phyloP scores from a whole-genome alignment of 169 alveolate genomes.

The Plasmodium relictum region DNA sequence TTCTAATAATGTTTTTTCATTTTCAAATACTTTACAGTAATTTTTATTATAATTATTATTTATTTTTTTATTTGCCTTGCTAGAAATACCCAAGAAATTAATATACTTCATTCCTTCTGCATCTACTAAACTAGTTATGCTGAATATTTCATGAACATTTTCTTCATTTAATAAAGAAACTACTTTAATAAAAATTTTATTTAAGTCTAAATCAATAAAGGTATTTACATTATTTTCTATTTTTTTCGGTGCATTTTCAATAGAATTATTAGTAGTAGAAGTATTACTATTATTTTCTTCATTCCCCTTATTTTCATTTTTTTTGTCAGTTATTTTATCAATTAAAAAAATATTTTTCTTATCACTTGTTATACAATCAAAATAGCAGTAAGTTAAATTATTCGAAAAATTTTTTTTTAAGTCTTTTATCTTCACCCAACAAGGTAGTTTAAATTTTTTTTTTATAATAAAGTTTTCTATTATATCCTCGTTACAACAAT shows the following conservation, averaged over 20 bases:
- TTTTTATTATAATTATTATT: constrained; percentile 8
- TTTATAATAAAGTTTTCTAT: constrained; percentile 67
- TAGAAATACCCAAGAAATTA: constrained; percentile 41
- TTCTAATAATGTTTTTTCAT: constrained; percentile 35
- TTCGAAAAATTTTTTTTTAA: constrained; percentile 18
- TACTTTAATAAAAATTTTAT: constrained; percentile 48
- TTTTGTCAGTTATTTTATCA: constrained; percentile 19
- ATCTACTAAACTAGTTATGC: constrained; percentile 39
- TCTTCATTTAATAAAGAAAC: constrained; percentile 56
- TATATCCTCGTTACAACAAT: constrained; percentile 74
- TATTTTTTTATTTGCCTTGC: constrained; percentile 13
- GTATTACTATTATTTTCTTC: background rate
- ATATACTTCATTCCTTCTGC: constrained; percentile 43
- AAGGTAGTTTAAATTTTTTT: constrained; percentile 59
- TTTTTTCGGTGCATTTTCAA: constrained; percentile 30
- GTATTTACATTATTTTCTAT: background rate
- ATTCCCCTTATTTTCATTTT: background rate
- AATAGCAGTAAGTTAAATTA: constrained; percentile 67
- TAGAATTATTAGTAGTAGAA: background rate
- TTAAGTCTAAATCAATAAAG: constrained; percentile 40
- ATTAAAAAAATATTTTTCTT: constrained; percentile 36
- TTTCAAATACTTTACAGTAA: constrained; percentile 26
- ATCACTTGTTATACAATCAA: constrained; percentile 21
- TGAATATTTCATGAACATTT: constrained; percentile 58
- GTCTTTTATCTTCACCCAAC: constrained; percentile 64